Evolutionary conservation across 2,329 filamentous ascomycete genomes (phyloP), one percentile per base, ranked within the genome.

Genomic region (Talaromyces amestolkiae): DNA sequence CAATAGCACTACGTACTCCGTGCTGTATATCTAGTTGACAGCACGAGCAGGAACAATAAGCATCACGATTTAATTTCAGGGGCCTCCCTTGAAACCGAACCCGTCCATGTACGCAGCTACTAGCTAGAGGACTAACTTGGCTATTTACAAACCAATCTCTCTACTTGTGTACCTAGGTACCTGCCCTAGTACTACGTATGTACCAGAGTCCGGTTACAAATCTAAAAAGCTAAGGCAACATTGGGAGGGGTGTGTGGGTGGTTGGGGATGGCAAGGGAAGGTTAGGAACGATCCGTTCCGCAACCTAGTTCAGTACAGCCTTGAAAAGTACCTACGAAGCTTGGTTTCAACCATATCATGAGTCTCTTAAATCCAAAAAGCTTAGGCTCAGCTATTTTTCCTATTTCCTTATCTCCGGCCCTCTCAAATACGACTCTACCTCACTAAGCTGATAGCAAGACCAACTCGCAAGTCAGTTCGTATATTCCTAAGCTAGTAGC

Each of bases 261-360:
- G 47, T 9, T 19, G 19, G 45, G 27, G 45, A 27, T 35, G 24
- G 39, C n/a, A 43, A 5, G 22, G 22, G 5, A 31, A 59, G 24
- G 13, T 59, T 37, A 63, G 51, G 61, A n/a, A 35, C 61, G 61
- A 56, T 58, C 61, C 61, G 61, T 63, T 37, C 51, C 61, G 51
- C 9, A 58, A 49, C 39, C n/a, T 58, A 45, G 33, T 47, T 31
- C 19, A 5, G 19, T 59, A 2, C 17, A 37, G n/a, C 33, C 9
- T 22, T 35, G 33, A 6, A 13, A 15, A 31, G 10, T 53, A 33
- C n/a, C 3, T 13, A 19, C 27, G n/a, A 54, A 35, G 27, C 17
- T 22, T 35, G 31, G 22, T 19, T 37, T 11, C 3, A 1, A 37
- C 6, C 8, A 37, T 31, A 31, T 7, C 4, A 19, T 53, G 49